Evolutionary conservation across 116 monocot species (phyloP), one percentile per base, ranked within the genome.

Genomic region (Phalaenopsis hybrid): DNA sequence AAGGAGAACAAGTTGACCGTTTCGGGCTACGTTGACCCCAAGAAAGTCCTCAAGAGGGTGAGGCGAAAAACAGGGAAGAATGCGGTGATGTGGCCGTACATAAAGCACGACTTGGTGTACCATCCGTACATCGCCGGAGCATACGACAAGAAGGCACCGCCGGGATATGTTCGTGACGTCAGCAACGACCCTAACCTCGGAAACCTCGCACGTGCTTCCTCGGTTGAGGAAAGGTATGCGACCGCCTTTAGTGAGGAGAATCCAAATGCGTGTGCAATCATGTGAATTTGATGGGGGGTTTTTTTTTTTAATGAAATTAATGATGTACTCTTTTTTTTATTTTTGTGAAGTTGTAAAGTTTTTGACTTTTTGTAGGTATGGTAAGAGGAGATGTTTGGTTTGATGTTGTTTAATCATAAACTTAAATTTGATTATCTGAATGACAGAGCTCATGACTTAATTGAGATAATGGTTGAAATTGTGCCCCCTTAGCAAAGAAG

Each of bases 221-320:
- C 94, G 25, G 79, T 79, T 9, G 94, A 97, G 89, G 84, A 74
- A 83, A 81, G 73, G 75, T 90, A 85, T 77, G 41, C 90, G n/a
- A 65, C 80, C 6, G 94, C 94, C 6, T 97, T 94, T 84, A 97
- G 97, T 61, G 97, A 97, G 44, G 97, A 97, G 6, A 97, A 97
- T 81, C 90, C 94, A 46, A 94, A 93, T 85, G 78, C 91, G 17
- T 97, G 94, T 67, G 9, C 80, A 3, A 52, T 94, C 25, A 91
- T 97, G 94, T 97, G 81, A 91, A 21, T 2, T 37, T 16, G 55
- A 55, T 3, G 15, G 15, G 15, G 15, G 28, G 0, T 28, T 16
- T 55, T 55, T 15, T 55, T 16, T 55, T 55, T 15, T 55, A 3
- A 15, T 55, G 55, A 15, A 3, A 37, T 37, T 37, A 37, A 37